Percentiles rank a stretch among this genome's conserved stretches.
Evolutionary conservation across 345 rosid species (phyloP).

Genomic region (Salix viminalis): DNA sequence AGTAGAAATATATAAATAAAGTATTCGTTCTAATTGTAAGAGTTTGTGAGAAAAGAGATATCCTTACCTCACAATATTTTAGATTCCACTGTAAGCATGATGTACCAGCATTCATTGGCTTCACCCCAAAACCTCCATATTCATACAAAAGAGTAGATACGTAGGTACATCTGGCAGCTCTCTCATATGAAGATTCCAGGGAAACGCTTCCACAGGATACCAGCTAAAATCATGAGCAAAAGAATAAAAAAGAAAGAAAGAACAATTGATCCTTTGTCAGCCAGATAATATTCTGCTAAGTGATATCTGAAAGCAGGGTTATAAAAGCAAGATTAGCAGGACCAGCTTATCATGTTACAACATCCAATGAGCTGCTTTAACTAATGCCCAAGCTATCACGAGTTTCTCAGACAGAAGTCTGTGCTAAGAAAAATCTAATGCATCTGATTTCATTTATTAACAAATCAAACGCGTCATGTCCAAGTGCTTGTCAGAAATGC

Average conservation of each 20-base stretch:
- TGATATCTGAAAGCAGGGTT: too few relatives aligned
- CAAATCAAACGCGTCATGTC: neutral
- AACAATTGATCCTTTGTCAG: neutral
- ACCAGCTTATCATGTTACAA: neutral
- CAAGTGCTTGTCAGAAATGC: neutral
- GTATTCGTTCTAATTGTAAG: neutral
- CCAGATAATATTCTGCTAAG: too few relatives aligned
- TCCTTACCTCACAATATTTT: conserved; percentile 43
- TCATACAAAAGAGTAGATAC: conserved; percentile 50
- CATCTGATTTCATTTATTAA: neutral
- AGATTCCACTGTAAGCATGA: conserved; percentile 44
- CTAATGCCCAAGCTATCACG: too few relatives aligned
- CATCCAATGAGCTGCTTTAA: neutral
- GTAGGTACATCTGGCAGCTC: conserved; percentile 44
- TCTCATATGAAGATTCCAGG: conserved; percentile 52
- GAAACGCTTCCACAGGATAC: conserved; percentile 48
- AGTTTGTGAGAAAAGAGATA: neutral
- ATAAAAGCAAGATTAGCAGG: neutral
- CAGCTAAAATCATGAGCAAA: conserved; percentile 22
- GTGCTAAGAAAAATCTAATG: neutral
- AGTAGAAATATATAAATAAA: neutral
- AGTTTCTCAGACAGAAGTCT: neutral
- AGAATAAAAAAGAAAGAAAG: neutral
- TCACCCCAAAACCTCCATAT: conserved; percentile 32
- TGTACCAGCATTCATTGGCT: conserved; percentile 16